Evolutionary conservation across 495 filamentous ascomycete genomes (phyloP).

Genomic region (Halenospora varia): DNA sequence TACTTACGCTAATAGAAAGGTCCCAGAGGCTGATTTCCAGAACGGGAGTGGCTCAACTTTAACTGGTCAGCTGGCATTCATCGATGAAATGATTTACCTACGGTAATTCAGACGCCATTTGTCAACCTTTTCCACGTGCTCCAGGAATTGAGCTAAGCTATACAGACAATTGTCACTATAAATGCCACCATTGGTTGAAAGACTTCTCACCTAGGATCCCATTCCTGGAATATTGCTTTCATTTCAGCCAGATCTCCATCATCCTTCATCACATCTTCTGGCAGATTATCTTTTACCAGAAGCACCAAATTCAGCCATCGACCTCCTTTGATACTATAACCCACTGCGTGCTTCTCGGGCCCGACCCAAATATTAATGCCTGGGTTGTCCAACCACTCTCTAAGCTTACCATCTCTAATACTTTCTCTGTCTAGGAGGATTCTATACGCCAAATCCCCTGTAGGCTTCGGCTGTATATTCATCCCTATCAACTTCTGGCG

Average conservation of each 20-base stretch:
- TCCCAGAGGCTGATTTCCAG: not conserved
- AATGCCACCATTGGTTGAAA: too few species aligned
- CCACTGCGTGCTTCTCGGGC: slow-evolving; percentile 47
- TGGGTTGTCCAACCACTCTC: slow-evolving; percentile 44
- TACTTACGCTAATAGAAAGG: not conserved
- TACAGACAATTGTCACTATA: too few species aligned
- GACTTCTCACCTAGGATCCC: too few species aligned
- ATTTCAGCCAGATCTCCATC: slow-evolving; percentile 63
- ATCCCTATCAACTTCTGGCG: slow-evolving; percentile 45
- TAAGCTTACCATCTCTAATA: slow-evolving; percentile 43
- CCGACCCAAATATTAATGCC: slow-evolving; percentile 66
- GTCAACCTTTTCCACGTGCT: slow-evolving; percentile 23
- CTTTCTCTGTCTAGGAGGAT: slow-evolving; percentile 54
- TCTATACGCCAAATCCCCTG: slow-evolving; percentile 66
- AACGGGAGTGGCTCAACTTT: not conserved
- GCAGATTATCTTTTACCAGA: slow-evolving; percentile 65
- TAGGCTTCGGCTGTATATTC: slow-evolving; percentile 43
- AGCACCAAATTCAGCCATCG: slow-evolving; percentile 65
- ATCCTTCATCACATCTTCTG: slow-evolving; percentile 46
- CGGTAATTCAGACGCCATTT: slow-evolving; percentile 35
- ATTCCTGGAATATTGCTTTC: slow-evolving; percentile 53
- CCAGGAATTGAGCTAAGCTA: slow-evolving; percentile 6
- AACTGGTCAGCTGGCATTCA: too few species aligned
- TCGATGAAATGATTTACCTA: slow-evolving; percentile 15
- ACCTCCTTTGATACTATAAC: slow-evolving; percentile 58